Evolutionary conservation across 129 eudicot species (phyloP), one percentile per base, ranked within the genome.

Genomic region (Arctium lappa): DNA sequence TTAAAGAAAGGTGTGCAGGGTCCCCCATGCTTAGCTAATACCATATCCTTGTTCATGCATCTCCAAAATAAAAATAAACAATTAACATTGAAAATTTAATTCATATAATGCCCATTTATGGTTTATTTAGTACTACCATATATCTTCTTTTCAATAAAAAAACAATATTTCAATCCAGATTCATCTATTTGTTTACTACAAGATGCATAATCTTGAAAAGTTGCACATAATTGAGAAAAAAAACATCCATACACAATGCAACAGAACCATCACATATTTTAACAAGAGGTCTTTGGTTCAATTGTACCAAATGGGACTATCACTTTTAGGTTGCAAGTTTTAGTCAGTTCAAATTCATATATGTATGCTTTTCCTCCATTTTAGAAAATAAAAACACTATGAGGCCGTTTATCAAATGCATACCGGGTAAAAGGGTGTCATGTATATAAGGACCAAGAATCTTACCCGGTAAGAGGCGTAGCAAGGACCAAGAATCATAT

Each of bases 31-130:
- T 68, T 72, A 74, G 81, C 16, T 79, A 53, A 70, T 82, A 66
- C 56, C 44, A 73, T 73, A 86, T 48, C 84, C 76, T 80, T 68
- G 87, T 86, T 80, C 89, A 79, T 86, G 89, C 65, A 83, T 78
- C 77, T 74, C 50, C 16, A 37, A 38, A 73, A 22, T 8, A 22
- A 73, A 73, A 73, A 73, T 18, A 37, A 36, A 36, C 44, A 16
- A 6, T 2, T 37, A 72, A 72, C 12, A n/a, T 6, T 1, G 68
- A n/a, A 18, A 5, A 60, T 60, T 60, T 60, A 60, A 60, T 60
- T 60, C 68, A 60, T 29, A 60, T 60, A 60, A 60, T 60, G 68
- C 68, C 27, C 68, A 60, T 60, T 60, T 16, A 60, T 60, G 68
- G 29, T 60, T 16, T 60, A 60, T 60, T 16, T 56, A 60, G 29